A percentile compares a stretch with the other conserved stretches of the same genome.
phyloP scores from a whole-genome alignment of 768 basidiomycete species.

The Lentinula raphanica region DNA sequence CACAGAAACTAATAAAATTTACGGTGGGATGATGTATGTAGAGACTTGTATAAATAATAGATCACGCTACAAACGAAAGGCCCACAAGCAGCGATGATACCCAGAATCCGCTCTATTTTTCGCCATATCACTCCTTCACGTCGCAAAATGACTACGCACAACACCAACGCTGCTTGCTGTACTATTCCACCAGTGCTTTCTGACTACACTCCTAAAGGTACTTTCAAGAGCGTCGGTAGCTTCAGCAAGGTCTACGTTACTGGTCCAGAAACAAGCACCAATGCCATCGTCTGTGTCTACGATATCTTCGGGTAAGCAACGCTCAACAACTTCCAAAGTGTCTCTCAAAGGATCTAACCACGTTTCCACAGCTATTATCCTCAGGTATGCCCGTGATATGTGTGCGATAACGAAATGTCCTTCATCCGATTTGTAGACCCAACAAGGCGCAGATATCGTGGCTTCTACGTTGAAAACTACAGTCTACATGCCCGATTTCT shows the following conservation, averaged over 20 bases:
- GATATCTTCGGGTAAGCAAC: constrained; percentile 55
- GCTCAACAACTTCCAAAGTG: background rate
- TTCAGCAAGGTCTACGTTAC: constrained; percentile 50
- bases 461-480: constrained; percentile 45
- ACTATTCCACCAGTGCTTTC: constrained; percentile 49
- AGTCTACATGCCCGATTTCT: constrained; percentile 67
- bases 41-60: background rate
- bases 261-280: constrained; percentile 42
- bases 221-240: constrained; percentile 39
- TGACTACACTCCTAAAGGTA: constrained; percentile 48
- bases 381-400: constrained; percentile 13
- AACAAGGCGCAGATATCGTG: constrained; percentile 62
- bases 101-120: constrained; percentile 32
- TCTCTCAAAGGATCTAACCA: background rate
- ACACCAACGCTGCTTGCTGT: constrained; percentile 46
- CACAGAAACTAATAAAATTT: background rate
- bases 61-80: background rate
- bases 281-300: constrained; percentile 52
- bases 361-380: constrained; percentile 46
- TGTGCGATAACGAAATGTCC: background rate
- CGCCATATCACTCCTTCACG: constrained; percentile 29
- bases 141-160: constrained; percentile 31
- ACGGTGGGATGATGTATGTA: background rate
- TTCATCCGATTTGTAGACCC: constrained; percentile 32
- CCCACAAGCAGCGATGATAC: constrained; percentile 17